Evolutionary conservation across 2,329 filamentous ascomycete species (phyloP), one percentile per base, ranked within the genome.

Genomic region (Cercospora sp.): DNA sequence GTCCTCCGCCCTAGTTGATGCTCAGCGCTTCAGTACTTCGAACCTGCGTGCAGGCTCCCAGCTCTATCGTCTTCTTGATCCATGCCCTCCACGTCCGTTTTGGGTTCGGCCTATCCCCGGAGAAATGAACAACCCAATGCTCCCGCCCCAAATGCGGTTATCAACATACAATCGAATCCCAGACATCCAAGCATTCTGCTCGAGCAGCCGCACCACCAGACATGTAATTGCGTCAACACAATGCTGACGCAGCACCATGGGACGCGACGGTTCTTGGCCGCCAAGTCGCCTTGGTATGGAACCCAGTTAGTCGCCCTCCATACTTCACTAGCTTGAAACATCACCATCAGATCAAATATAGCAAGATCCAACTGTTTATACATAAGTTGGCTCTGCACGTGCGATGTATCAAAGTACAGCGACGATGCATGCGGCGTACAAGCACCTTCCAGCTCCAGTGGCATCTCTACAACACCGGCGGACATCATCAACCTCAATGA

Each of bases 221-320:
- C 43, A 13, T n/a, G 24, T 28, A 9, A 62, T 45, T 30, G 26
- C 60, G 60, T 45, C 43, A 28, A 49, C 26, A 21, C 61, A 45
- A 32, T 34, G 61, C 61, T 63, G 13, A 63, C 16, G 43, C 45
- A 40, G 28, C 30, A 34, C 30, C 13, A 43, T 21, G 9, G 6
- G n/a, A 45, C 60, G 60, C 60, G 60, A 62, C 21, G 0, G n/a
- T 30, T 63, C 61, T 63, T 63, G 61, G 61, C 61, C n/a, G 61
- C 61, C 61, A 49, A 63, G 61, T 13, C 40, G 8, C n/a, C 61
- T 53, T 63, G 61, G 61, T 63, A 63, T 32, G 18, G 16, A 61
- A 40, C 12, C 34, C n/a, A 9, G 21, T 26, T 45, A 51, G 49
- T 8, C 18, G n/a, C 8, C 12, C 9, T 28, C 49, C 49, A 53